A percentile compares a stretch with the other conserved stretches of the same genome.
phyloP scores from a whole-genome alignment of 257 asterid genomes.

The Buddleja alternifolia region DNA sequence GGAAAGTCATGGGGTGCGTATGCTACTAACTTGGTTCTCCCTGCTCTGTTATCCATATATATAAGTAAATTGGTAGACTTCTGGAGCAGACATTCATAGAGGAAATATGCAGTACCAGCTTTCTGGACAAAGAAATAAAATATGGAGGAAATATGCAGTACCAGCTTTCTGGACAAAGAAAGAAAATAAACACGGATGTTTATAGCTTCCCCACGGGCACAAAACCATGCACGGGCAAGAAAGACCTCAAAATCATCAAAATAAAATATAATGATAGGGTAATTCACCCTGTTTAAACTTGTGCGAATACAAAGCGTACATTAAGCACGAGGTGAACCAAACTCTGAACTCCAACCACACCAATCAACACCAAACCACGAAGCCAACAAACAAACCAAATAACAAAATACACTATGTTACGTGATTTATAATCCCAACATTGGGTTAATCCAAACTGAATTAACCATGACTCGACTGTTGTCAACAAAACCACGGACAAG shows the following conservation, averaged over 20 bases:
- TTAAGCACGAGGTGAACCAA: constrained; percentile 20
- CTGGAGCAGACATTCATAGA: too few species aligned
- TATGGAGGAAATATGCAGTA: too few species aligned
- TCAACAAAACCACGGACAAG: constrained; percentile 28
- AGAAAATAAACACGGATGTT: not conserved
- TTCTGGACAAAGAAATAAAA: too few species aligned
- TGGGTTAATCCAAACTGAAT: constrained; percentile 19
- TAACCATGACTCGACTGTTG: constrained; percentile 33
- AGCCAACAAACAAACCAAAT: constrained; percentile 34
- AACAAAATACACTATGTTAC: constrained; percentile 26
- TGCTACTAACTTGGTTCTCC: too few species aligned
- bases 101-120: too few species aligned
- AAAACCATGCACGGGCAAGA: not conserved
- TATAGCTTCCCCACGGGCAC: not conserved
- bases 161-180: not conserved
- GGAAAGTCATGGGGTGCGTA: too few species aligned
- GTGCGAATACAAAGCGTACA: constrained; percentile 26
- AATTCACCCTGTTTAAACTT: constrained; percentile 29
- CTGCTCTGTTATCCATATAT: too few species aligned
- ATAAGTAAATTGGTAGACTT: too few species aligned
- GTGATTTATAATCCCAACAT: constrained; percentile 19
- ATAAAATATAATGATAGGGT: constrained; percentile 11
- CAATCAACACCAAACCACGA: constrained; percentile 32
- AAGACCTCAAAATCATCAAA: not conserved
- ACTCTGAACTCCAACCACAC: constrained; percentile 33